phyloP scores from a whole-genome alignment of 2,329 filamentous ascomycete genomes.

The Zalaria sp. region DNA sequence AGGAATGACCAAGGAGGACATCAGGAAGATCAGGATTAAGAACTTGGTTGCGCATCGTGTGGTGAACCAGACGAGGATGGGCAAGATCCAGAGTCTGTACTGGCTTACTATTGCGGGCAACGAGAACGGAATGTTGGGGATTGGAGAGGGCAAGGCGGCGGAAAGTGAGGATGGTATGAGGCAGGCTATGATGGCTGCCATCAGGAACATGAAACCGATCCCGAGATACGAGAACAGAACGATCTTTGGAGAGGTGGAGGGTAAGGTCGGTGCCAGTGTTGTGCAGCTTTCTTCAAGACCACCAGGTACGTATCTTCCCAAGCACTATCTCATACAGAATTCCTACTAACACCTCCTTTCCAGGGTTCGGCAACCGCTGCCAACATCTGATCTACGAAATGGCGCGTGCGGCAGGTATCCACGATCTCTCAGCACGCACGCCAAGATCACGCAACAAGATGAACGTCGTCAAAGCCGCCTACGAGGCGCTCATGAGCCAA shows the following conservation, averaged over 20 bases:
- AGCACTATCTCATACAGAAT: neutral
- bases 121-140: constrained; percentile 67
- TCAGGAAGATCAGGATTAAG: constrained; percentile 49
- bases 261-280: constrained; percentile 77
- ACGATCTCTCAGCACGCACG: constrained; percentile 72
- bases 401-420: constrained; percentile 72
- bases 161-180: constrained; percentile 52
- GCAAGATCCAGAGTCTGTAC: constrained; percentile 72
- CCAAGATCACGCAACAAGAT: constrained; percentile 84
- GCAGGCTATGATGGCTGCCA: constrained; percentile 68
- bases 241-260: constrained; percentile 70
- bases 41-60: constrained; percentile 61
- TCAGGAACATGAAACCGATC: constrained; percentile 88
- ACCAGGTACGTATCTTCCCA: constrained; percentile 52
- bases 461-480: constrained; percentile 92
- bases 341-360: constrained; percentile 1
- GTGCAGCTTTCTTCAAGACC: constrained; percentile 71
- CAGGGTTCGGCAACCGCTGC: constrained; percentile 87
- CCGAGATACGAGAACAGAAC: constrained; percentile 83
- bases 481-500: constrained; percentile 70
- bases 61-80: constrained; percentile 87
- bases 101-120: constrained; percentile 76
- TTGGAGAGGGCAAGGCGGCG: constrained; percentile 80
- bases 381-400: constrained; percentile 91
- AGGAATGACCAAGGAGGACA: constrained; percentile 34